A percentile compares a stretch with the other conserved stretches of the same genome.
These are phyloP conservation scores for Phytophthora aleatoria DNA, from an alignment of 352 stramenopile genomes.

Conservation along the genomic window DNA sequence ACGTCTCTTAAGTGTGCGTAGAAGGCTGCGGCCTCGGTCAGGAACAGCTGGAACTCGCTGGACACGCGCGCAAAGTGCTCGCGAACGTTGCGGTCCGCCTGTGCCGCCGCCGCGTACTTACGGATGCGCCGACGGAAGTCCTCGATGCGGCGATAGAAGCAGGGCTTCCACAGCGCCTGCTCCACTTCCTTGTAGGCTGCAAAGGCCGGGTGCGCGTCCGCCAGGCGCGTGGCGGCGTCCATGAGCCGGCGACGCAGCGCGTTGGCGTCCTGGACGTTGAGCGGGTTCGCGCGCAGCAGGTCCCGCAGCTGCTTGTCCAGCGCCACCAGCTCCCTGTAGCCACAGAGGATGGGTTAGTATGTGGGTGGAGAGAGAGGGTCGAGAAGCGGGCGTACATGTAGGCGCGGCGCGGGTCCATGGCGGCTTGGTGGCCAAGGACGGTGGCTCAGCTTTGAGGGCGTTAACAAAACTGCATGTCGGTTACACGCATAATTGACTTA, in stretches of 20 bases:
- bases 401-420: constrained; percentile 39
- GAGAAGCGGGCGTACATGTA: constrained; percentile 29
- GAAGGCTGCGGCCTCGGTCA: constrained; percentile 65
- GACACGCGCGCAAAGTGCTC: constrained; percentile 83
- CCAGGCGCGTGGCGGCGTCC: constrained; percentile 53
- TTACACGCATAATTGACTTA: not conserved
- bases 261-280: constrained; percentile 67
- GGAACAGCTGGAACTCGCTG: constrained; percentile 74
- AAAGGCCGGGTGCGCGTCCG: constrained; percentile 52
- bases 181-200: constrained; percentile 75
- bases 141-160: constrained; percentile 92
- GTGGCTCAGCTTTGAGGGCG: constrained; percentile 7
- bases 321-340: constrained; percentile 64
- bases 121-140: constrained; percentile 87
- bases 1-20: constrained; percentile 70
- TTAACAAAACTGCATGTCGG: constrained; percentile 5
- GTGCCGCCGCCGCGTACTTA: constrained; percentile 80
- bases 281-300: constrained; percentile 64
- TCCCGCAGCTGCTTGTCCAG: constrained; percentile 79
- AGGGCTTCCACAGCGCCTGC: constrained; percentile 89
- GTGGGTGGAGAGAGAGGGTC: not conserved
- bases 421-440: constrained; percentile 16
- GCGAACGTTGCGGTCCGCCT: constrained; percentile 66
- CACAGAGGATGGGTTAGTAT: not conserved
- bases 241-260: constrained; percentile 58